Evolutionary conservation across 1,284 basidiomycete genomes (phyloP), one percentile per base, ranked within the genome.

Genomic region (Moesziomyces sp.): DNA sequence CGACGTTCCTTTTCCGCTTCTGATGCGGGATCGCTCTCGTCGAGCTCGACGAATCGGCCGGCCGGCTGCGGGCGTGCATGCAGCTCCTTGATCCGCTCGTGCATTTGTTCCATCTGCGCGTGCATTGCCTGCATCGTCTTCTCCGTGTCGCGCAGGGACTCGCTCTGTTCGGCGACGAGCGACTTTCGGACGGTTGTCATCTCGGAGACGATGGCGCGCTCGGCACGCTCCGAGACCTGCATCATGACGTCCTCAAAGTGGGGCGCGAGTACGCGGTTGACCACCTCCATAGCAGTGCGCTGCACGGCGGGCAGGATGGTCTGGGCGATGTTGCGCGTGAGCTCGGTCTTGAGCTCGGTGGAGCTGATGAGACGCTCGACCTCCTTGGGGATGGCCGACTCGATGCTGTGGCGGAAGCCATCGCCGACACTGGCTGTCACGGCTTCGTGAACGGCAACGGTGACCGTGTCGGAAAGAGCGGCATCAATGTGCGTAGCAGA

Each of bases 231-330:
- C 11, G 49, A 52, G 21, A 74, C 50, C 21, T 58, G 54, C 46
- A 58, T 52, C 60, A 72, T 74, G 1, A 76, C 60, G 10, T 67
- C 67, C 51, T 76, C 70, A 47, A 76, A 72, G 56, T 76, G 65
- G 24, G 74, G 76, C 9, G 76, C 74, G 16, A 76, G 59, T 7
- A 71, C 76, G 19, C 58, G 61, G 45, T 55, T 60, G 47, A 78
- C 63, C 26, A 67, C 62, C 50, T 78, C 76, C 50, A 74, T 66
- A 10, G 67, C 76, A 3, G 72, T 74, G 33, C 64, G 65, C 54
- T 73, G 76, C 30, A 78, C 65, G 8, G 65, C 51, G 8, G 76
- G 76, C 26, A 78, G 33, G 54, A 78, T 72, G 51, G 57, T 48
- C 33, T 71, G 51, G 2, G 69, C 53, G 30, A 78, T 74, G 58